phyloP scores from a whole-genome alignment of 2,329 filamentous ascomycete species.

The Verticillium alfalfae region DNA sequence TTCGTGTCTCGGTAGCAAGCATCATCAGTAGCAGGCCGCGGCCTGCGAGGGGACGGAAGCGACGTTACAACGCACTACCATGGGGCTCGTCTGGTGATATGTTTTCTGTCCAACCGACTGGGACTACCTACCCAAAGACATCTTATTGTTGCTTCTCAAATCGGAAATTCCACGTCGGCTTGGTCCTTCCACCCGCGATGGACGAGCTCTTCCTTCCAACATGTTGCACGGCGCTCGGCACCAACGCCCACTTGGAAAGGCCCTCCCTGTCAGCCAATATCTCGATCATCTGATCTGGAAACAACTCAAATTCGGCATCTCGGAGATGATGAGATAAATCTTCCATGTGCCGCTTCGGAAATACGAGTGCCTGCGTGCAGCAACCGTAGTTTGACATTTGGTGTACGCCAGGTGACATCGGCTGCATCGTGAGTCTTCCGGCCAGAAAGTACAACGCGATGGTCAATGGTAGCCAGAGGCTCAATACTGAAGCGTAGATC shows the following conservation, averaged over 20 bases:
- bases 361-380: constrained; percentile 29
- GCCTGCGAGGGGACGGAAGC: too few species aligned
- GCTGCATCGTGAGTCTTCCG: constrained; percentile 19
- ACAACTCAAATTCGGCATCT: constrained; percentile 14
- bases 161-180: constrained; percentile 29
- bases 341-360: constrained; percentile 22
- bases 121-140: not conserved
- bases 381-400: constrained; percentile 31
- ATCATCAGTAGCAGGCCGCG: too few species aligned
- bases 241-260: too few species aligned
- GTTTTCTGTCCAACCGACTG: too few species aligned
- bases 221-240: too few species aligned
- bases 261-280: too few species aligned
- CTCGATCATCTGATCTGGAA: too few species aligned
- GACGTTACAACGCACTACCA: too few species aligned
- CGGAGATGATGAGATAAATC: constrained; percentile 18
- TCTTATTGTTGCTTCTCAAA: constrained; percentile 16
- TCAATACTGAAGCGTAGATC: constrained; percentile 8
- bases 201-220: constrained; percentile 22
- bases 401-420: constrained; percentile 20
- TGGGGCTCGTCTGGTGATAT: too few species aligned
- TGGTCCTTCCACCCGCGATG: constrained; percentile 13
- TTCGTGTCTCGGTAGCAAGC: too few species aligned
- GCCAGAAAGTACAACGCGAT: constrained; percentile 22
- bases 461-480: constrained; percentile 23